These are phyloP conservation scores for Myochromella boudieri DNA, from an alignment of 768 basidiomycete species.

Conservation along the genomic window DNA sequence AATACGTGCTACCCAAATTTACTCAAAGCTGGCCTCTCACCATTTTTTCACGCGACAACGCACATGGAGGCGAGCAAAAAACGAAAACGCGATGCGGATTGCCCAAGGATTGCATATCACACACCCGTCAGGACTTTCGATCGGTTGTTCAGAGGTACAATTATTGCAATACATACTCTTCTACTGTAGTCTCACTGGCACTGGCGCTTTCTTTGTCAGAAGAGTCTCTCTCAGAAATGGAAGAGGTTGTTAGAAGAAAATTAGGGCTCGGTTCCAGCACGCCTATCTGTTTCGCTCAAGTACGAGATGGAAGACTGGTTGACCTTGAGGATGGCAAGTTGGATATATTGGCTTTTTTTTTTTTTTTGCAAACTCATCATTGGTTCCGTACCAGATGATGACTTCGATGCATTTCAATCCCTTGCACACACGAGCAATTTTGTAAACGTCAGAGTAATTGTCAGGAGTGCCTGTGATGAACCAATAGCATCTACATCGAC, in stretches of 20 bases:
- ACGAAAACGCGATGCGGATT: constrained; percentile 39
- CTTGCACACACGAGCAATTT: constrained; percentile 35
- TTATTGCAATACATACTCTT: neutral
- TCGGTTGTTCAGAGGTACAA: constrained; percentile 51
- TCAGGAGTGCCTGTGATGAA: constrained; percentile 19
- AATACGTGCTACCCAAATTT: no score
- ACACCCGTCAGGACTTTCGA: constrained; percentile 46
- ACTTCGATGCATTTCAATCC: constrained; percentile 71
- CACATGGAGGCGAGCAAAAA: constrained; percentile 40
- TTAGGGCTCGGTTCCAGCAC: constrained; percentile 45
- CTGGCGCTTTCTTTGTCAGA: constrained; percentile 37
- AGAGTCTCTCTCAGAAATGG: constrained; percentile 56
- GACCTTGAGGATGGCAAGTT: constrained; percentile 77
- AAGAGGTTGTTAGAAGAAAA: constrained; percentile 59
- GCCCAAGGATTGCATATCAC: constrained; percentile 46
- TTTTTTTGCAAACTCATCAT: neutral
- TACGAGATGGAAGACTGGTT: constrained; percentile 51
- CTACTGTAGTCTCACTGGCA: neutral
- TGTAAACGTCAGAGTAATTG: constrained; percentile 38
- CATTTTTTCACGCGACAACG: constrained; percentile 13
- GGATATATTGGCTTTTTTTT: neutral
- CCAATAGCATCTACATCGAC: neutral
- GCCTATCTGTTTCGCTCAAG: constrained; percentile 43
- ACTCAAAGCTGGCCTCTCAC: no score
- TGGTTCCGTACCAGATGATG: constrained; percentile 58